Evolutionary conservation across 257 asterid species (phyloP), one percentile per base, ranked within the genome.

Genomic region (Leptodermis oblonga): DNA sequence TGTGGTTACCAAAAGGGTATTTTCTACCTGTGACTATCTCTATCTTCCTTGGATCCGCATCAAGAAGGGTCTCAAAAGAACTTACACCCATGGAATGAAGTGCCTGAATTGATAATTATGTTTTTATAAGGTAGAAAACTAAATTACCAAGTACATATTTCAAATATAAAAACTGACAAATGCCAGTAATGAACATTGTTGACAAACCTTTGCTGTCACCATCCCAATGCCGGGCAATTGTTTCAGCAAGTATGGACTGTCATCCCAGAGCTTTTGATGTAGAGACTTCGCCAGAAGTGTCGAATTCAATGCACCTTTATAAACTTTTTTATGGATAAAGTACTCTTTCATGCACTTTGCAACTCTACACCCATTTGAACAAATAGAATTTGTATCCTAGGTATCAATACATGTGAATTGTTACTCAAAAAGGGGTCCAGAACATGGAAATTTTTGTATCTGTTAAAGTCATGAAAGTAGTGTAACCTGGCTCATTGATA

Each of bases 331-430:
- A 86, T 80, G 86, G 70, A 84, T 67, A 76, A 88, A 90, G 76
- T 88, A 93, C 83, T 93, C 99, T 79, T 89, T 93, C 96, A 87
- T 89, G 86, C 99, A 93, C 90, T 84, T 93, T 41, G 96, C 94
- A 64, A 93, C 82, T 88, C 97, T 85, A 70, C 90, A 83, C 68
- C 97, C 99, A 74, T 93, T 93, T 70, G 96, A 71, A 88, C 97
- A 88, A 70, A 88, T 80, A 56, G 97, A 86, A 67, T 82, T 88
- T 81, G 73, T 77, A 77, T 93, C 99, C 99, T 93, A 63, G 7
- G 46, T 54, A 76, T 77, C 69, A 78, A 17, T 59, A 55, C 69
- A 69, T 71, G 68, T 43, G 22, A 48, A 42, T 67, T 60, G 22
- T 55, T 70, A 53, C 23, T 48, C 7, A 30, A 60, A 69, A 74